phyloP scores from a whole-genome alignment of 1,139 yeast genomes.

The Trichomonascaceae sp. region DNA sequence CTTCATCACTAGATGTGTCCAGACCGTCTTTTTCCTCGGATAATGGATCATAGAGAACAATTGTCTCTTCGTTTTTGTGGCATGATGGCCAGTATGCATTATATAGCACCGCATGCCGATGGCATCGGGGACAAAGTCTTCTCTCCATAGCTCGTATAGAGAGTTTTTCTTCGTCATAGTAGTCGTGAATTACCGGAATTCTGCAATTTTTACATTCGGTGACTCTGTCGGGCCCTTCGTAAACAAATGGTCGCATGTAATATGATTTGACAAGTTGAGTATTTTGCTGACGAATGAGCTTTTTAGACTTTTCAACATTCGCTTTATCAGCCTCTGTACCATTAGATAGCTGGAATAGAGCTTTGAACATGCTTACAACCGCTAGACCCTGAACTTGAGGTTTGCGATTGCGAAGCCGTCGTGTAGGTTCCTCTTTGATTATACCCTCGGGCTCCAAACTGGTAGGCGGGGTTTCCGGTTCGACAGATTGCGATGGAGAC shows the following conservation, averaged over 20 bases:
- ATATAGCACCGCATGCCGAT: slow-evolving; percentile 28
- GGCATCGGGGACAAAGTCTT: slow-evolving; percentile 29
- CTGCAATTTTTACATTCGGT: slow-evolving; percentile 24
- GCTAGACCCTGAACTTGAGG: slow-evolving; percentile 2
- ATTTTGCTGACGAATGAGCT: neutral
- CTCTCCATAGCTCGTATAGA: slow-evolving; percentile 13
- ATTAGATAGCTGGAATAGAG: neutral
- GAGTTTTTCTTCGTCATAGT: slow-evolving; percentile 14
- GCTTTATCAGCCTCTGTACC: slow-evolving; percentile 4
- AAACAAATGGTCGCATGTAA: slow-evolving; percentile 19
- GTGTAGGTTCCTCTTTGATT: neutral
- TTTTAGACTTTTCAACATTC: neutral
- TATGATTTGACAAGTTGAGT: slow-evolving; percentile 14
- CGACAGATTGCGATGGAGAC: slow-evolving; percentile 3
- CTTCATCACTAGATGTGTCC: slow-evolving; percentile 8
- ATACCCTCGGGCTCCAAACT: slow-evolving; percentile 18
- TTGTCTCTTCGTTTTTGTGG: slow-evolving; percentile 12
- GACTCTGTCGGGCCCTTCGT: slow-evolving; percentile 12
- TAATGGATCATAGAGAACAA: slow-evolving; percentile 18
- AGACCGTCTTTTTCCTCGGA: neutral
- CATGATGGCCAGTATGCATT: slow-evolving; percentile 28
- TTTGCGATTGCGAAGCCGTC: slow-evolving; percentile 3
- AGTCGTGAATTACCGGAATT: slow-evolving; percentile 20
- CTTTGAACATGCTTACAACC: slow-evolving; percentile 5
- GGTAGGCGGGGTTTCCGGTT: slow-evolving; percentile 3